Conservation (phyloP, 2,329 filamentous ascomycete genomes). For the Colletotrichum sp. region DNA sequence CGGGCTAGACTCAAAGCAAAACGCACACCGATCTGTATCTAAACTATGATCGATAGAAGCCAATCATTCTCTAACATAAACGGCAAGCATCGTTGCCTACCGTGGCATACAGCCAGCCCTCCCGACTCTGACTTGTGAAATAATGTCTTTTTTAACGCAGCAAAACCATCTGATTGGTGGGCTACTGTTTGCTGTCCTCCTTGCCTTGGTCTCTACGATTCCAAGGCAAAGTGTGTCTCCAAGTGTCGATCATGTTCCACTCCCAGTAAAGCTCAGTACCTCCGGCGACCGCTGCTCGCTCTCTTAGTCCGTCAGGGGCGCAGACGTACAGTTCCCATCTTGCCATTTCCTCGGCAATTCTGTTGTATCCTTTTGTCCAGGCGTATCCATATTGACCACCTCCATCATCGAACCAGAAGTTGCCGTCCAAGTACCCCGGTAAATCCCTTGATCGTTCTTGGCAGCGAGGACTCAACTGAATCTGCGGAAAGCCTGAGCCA, state of each 20-base stretch:
- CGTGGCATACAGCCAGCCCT: accelerated
- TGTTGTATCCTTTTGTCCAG: background rate
- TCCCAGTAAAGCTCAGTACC: background rate
- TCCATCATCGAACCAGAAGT: background rate
- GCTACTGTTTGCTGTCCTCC: background rate
- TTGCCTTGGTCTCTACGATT: background rate
- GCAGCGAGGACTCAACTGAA: background rate
- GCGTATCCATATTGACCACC: background rate
- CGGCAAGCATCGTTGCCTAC: background rate
- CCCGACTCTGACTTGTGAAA: background rate
- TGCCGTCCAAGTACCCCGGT: background rate
- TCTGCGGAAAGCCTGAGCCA: background rate
- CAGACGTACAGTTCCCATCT: background rate
- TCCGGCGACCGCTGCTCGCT: background rate
- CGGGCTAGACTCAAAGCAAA: background rate
- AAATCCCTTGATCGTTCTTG: background rate
- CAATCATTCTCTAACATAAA: background rate
- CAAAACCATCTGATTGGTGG: background rate
- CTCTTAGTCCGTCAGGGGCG: background rate
- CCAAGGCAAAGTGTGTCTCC: background rate
- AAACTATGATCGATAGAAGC: background rate
- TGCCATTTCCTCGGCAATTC: background rate
- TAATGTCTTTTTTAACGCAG: accelerated
- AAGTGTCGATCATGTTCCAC: background rate
- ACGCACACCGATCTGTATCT: background rate